Base-by-base conservation (phyloP, 1,139 yeast genomes). In the Suhomyces bribrorum region DNA sequence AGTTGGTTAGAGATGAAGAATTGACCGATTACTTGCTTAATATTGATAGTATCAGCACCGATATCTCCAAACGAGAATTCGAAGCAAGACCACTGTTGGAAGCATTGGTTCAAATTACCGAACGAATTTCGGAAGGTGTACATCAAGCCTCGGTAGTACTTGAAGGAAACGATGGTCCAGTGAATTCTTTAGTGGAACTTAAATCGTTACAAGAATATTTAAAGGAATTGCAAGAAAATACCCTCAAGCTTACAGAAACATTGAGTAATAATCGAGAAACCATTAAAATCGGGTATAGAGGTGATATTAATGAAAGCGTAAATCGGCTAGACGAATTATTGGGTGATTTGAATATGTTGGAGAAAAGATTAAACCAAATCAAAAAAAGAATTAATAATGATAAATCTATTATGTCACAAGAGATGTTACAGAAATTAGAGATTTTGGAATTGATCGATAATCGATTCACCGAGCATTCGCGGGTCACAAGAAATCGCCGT, bases 381-480 rank as follows among this genome's bases (percentile, higher is more conserved):
- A 61, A 58, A 44, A 38, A 43, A 5, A 47, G 52, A 13, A 59
- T 69, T 22, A 53, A 54, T n/a, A 42, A 47, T 23, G 60, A 60
- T 41, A 69, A 68, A 45, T 34, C 46, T 5, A 42, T 52, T 7
- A 54, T 69, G 49, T 47, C 59, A 20, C 41, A 46, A 17, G 63
- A 60, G n/a, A 53, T 70, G 39, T 49, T 53, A n/a, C 55, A 53
- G 14, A 63, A 62, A 39, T 49, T 71, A 33, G 64, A 59, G 28
- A 38, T 62, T 4, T 54, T 72, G 46, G 75, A 70, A 37, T 46
- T 51, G 15, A 56, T 71, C 5, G 62, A 64, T 33, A 44, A 49
- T 13, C 50, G 54, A 33, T 62, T 68, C 36, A 49, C 49, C 13
- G 62, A 59, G 32, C 59, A 61, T 45, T 50, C 65, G n/a, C 47